A percentile compares a stretch with the other conserved stretches of the same genome.
Evolutionary conservation across 345 rosid genomes (phyloP).

Genomic region (Boechera retrofracta): DNA sequence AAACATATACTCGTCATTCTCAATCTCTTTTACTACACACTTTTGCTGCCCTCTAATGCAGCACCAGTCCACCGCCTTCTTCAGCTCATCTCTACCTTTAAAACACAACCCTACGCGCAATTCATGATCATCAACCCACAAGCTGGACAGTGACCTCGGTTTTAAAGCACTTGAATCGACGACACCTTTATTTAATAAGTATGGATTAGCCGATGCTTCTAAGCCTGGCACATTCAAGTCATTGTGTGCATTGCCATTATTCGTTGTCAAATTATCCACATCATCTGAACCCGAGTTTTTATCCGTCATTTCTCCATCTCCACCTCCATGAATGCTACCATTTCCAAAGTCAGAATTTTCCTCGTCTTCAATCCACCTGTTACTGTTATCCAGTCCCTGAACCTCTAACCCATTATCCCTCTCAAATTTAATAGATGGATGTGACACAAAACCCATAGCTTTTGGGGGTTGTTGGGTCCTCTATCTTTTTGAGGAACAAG

Average conservation of each 20-base stretch:
- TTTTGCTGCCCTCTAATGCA: constrained; percentile 16
- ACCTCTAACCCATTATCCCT: too few species aligned
- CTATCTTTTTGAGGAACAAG: too few species aligned
- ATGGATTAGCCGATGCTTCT: too few species aligned
- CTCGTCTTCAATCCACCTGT: too few species aligned
- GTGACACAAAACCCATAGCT: too few species aligned
- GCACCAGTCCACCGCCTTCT: constrained; percentile 34
- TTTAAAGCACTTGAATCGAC: neutral
- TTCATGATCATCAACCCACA: constrained; percentile 35
- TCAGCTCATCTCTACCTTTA: constrained; percentile 23
- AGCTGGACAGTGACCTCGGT: neutral
- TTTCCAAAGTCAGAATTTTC: too few species aligned
- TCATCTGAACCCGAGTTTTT: neutral
- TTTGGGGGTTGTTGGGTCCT: too few species aligned
- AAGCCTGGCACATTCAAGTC: too few species aligned
- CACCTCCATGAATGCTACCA: too few species aligned
- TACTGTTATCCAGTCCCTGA: too few species aligned
- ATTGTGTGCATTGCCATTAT: neutral
- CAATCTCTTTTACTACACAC: constrained; percentile 1
- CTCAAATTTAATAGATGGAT: too few species aligned
- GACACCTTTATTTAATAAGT: neutral
- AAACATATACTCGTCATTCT: neutral
- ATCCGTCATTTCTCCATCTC: too few species aligned
- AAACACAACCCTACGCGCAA: constrained; percentile 14
- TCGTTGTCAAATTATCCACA: neutral